Evolutionary conservation across 768 basidiomycete species (phyloP), one percentile per base, ranked within the genome.

Genomic region (Lenzites betulinus): DNA sequence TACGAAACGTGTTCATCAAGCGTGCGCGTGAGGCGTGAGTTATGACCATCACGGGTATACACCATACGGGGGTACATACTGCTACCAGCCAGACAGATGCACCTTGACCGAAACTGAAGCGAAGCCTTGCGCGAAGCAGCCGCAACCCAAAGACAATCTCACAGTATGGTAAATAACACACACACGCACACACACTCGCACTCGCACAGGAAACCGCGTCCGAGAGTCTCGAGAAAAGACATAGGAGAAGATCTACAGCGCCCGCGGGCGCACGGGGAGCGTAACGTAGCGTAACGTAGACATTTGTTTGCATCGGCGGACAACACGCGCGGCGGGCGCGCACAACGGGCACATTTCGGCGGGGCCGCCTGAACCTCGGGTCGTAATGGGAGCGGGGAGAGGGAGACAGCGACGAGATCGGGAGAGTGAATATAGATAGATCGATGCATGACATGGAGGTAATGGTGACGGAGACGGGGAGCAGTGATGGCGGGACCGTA

Each of bases 391-490:
- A 18, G 38, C 4, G 38, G 7, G 18, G 38, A 39, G 7, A 7
- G 38, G 7, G 30, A 35, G 36, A 35, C 26, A 51, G 39, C 22
- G 30, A 41, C 26, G 52, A 55, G 25, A 54, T 22, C 47, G 43
- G 55, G 52, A 44, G 58, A 59, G 54, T 54, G 59, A 51, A 63
- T 62, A 61, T 56, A 64, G 47, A 64, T 67, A 65, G 66, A 67
- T 64, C 46, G 54, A 49, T 62, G 66, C 66, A 63, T 59, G 54
- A 59, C 39, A 63, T 58, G 54, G 51, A n/a, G 39, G 30, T 22
- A 25, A 33, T 47, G 49, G 41, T 5, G 30, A 11, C 30, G 30
- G 30, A 5, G 30, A 33, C 11, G 30, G n/a, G 30, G 11, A 33
- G 30, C 30, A 11, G 55, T 16, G 28, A 28, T 33, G 55, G 13